Conservation (phyloP, 2,329 filamentous ascomycete species). For the Colletotrichum karsti region DNA sequence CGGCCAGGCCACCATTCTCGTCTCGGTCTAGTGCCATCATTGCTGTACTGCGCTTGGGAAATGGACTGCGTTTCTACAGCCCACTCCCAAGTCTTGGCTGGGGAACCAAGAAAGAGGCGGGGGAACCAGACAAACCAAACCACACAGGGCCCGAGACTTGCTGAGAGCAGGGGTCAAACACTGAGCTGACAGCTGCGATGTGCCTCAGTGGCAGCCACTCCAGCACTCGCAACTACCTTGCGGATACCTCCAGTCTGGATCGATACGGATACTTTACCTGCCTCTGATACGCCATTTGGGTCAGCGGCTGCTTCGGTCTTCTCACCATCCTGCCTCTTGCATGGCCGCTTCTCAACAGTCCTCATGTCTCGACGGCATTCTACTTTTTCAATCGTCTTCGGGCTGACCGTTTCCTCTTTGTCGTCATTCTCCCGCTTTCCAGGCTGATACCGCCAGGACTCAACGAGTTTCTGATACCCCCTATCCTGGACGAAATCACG, state of each 20-base stretch:
- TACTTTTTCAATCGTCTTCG: not conserved
- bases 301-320: not conserved
- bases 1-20: not conserved
- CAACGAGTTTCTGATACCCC: conserved; percentile 1
- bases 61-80: not conserved
- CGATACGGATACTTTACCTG: too few relatives aligned
- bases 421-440: not conserved
- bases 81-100: not conserved
- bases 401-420: conserved; percentile 1
- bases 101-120: conserved; percentile 4
- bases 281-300: too few relatives aligned
- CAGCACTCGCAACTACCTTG: too few relatives aligned
- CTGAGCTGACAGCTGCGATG: not conserved
- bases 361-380: not conserved
- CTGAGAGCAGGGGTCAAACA: not conserved
- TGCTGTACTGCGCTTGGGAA: not conserved
- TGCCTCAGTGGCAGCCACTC: not conserved
- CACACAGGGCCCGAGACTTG: not conserved
- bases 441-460: not conserved
- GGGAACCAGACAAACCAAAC: not conserved
- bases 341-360: too few relatives aligned
- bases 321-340: not conserved
- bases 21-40: not conserved
- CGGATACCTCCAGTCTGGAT: too few relatives aligned
- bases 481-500: conserved; percentile 2